Base-by-base conservation (phyloP, 257 asterid species). In the Misopates orontium region DNA sequence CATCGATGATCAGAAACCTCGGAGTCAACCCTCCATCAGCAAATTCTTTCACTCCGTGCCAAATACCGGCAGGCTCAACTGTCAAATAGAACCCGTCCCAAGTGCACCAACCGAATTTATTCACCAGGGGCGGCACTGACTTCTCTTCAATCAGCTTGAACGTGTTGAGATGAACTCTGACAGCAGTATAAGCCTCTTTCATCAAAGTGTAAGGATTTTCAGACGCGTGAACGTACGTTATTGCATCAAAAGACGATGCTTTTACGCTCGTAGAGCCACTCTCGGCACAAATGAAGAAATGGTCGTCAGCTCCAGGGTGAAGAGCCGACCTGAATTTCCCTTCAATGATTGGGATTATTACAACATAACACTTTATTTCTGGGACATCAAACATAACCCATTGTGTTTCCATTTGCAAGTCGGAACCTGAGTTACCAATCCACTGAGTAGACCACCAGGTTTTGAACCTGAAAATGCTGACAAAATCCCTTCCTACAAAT, bases 401-500 rank as follows among this genome's bases (percentile, higher is more conserved):
- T 39, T 87, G 95, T 5, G 90, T 87, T 25, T 87, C 95, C 92
- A 83, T 83, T 71, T 85, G 92, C 16, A 87, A 25, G 69, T 87
- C 90, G 4, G 95, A 87, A 4, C 95, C 92, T 13, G 88, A 77
- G 11, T 23, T 78, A 0, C 95, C 92, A 3, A 78, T 81, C 92
- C 95, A 87, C 62, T 87, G 95, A 55, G 95, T 87, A 1, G 95
- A 87, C 95, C 95, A 87, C 95, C 95, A 87, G 0, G 95, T 87
- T 56, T 87, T 87, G 81, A 87, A 87, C 70, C 95, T 64, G 88
- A 87, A 87, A 68, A 87, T 78, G 81, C 96, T 87, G 53, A 87
- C 80, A 68, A 87, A 87, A 28, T 87, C 88, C 72, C 96, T 54
- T 67, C 36, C 62, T 15, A 66, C 50, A 79, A 87, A 85, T 42